Percentiles rank a stretch among this genome's conserved stretches.
These are phyloP conservation scores for Rhododendron williamsianum DNA, from an alignment of 148 eudicot genomes.

Conservation along the genomic window DNA sequence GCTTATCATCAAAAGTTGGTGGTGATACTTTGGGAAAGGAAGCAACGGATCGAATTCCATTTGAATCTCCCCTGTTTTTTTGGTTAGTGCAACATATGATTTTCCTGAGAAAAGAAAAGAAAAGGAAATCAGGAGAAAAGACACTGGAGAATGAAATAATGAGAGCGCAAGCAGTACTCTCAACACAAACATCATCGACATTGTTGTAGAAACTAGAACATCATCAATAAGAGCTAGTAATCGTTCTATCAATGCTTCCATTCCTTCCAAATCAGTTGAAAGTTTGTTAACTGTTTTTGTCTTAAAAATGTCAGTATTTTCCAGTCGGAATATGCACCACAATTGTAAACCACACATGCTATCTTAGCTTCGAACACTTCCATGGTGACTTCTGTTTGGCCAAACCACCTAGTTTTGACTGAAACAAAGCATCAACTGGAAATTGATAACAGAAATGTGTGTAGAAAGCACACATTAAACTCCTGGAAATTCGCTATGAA, in stretches of 20 bases:
- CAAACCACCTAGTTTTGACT: neutral
- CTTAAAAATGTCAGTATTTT: slow-evolving; percentile 60
- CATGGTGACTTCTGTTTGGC: neutral
- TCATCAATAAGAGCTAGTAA: slow-evolving; percentile 74
- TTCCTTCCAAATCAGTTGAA: slow-evolving; percentile 88
- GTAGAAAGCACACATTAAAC: too few relatives aligned
- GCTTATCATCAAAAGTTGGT: slow-evolving; percentile 61
- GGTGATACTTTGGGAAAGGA: slow-evolving; percentile 72
- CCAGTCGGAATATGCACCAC: neutral
- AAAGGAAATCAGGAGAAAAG: neutral
- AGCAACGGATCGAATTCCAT: slow-evolving; percentile 48
- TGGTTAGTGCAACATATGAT: slow-evolving; percentile 51
- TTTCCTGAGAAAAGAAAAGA: slow-evolving; percentile 42
- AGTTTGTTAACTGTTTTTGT: slow-evolving; percentile 75
- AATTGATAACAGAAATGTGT: neutral
- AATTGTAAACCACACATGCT: neutral
- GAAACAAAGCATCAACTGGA: neutral
- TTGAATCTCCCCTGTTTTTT: slow-evolving; percentile 76
- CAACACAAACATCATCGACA: neutral
- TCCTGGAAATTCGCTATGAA: neutral
- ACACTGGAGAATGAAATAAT: neutral
- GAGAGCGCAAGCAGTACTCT: slow-evolving; percentile 17
- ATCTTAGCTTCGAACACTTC: neutral
- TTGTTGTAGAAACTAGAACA: slow-evolving; percentile 47
- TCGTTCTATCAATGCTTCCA: slow-evolving; percentile 32